Conservation (phyloP, 129 eudicot species). For the Tagetes erecta region DNA sequence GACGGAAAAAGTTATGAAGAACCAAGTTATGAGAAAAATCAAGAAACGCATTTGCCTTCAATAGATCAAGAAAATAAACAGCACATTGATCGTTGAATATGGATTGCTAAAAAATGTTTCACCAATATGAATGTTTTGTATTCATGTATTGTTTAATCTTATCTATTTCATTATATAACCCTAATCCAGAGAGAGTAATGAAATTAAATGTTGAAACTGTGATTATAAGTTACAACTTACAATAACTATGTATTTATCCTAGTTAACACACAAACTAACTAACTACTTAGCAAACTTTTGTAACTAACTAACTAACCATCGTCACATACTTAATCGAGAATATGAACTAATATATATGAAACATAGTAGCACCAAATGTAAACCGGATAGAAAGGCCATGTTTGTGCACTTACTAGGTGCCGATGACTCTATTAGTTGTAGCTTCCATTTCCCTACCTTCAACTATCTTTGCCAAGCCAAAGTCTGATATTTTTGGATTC, state of each 20-base stretch:
- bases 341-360: too few species aligned
- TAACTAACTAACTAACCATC: too few species aligned
- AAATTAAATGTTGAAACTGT: too few species aligned
- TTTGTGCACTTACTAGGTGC: conserved; percentile 42
- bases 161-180: background rate
- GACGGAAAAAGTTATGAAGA: too few species aligned
- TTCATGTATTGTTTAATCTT: background rate
- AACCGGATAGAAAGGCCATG: background rate
- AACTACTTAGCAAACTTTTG: too few species aligned
- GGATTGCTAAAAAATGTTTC: too few species aligned
- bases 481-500: conserved; percentile 51
- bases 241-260: too few species aligned
- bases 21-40: background rate
- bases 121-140: too few species aligned
- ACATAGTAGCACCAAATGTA: background rate
- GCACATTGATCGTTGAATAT: background rate
- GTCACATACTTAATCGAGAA: too few species aligned
- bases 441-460: conserved; percentile 45
- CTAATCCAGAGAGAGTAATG: too few species aligned
- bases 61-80: background rate
- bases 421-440: conserved; percentile 38
- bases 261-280: too few species aligned
- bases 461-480: conserved; percentile 54
- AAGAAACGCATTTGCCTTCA: background rate
- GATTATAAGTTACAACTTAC: too few species aligned